Base-by-base conservation (phyloP, 2,329 filamentous ascomycete species). In the Aspergillus sp. region DNA sequence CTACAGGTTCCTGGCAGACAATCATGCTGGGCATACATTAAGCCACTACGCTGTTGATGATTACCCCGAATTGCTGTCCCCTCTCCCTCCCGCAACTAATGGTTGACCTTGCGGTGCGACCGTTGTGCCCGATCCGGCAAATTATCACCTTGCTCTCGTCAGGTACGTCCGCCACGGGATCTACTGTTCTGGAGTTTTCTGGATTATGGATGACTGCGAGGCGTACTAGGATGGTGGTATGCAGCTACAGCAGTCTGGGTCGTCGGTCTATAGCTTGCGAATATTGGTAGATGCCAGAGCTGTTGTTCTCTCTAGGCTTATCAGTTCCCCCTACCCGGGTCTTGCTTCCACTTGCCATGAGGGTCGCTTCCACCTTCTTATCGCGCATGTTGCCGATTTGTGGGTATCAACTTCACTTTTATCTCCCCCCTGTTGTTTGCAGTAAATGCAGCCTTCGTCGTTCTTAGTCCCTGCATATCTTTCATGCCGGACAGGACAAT, bases 251-350 rank as follows among this genome's bases (percentile, higher is more conserved):
- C 31, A 10, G 14, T 42, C 36, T 42, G 36, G 16, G n/a, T 31
- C 24, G n/a, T 31, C 29, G 49, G 54, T 36, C 14, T 20, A 22
- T 58, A 49, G 52, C 55, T 58, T 45, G 52, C 36, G 36, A 42
- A 53, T 58, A 39, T 55, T 52, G 59, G 55, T 58, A 58, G 59
- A 58, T 57, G 52, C 45, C 42, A 49, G 46, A 47, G 20, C 45
- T 39, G 45, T 16, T 47, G 22, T 47, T 24, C 45, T 24, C 18
- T 24, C n/a, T 6, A 47, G 18, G 45, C 45, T 47, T 42, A 42
- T 42, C 36, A 16, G 36, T n/a, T 42, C 16, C 16, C 36, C 36
- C 36, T 42, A 14, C 36, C 14, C 16, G 36, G 16, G 36, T 36
- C 32, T n/a, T 42, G 14, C 36, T 42, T n/a, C 6, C 36, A 18